These are phyloP conservation scores for Boletus coccyginus DNA, from an alignment of 768 basidiomycete genomes.

Conservation along the genomic window DNA sequence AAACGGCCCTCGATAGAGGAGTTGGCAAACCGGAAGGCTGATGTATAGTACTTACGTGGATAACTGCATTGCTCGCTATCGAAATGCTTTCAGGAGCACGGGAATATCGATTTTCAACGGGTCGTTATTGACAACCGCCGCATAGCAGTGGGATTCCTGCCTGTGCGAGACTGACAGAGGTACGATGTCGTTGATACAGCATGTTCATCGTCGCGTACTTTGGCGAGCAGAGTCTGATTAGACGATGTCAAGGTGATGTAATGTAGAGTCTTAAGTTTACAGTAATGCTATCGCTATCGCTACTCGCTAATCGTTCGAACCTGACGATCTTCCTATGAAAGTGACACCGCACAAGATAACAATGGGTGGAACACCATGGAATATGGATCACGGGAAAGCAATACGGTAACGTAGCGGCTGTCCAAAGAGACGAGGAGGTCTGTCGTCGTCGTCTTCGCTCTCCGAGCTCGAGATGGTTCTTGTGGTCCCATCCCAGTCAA, in stretches of 20 bases:
- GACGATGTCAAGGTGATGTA: neutral
- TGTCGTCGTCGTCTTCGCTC: neutral
- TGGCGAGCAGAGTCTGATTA: neutral
- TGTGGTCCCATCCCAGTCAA: slow-evolving; percentile 19
- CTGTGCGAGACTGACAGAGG: neutral
- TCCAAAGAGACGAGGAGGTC: neutral
- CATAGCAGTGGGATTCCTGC: neutral
- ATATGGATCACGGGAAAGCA: neutral
- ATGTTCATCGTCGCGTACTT: no score
- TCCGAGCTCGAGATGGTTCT: neutral
- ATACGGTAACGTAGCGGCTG: neutral
- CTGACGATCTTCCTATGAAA: neutral
- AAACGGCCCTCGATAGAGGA: slow-evolving; percentile 29
- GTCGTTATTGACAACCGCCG: neutral
- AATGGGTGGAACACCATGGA: neutral
- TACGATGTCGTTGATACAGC: neutral
- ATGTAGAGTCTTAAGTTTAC: no score
- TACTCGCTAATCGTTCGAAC: no score
- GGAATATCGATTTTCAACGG: neutral
- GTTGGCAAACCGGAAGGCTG: slow-evolving; percentile 15
- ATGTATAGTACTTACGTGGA: slow-evolving; percentile 27
- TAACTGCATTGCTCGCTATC: slow-evolving; percentile 27
- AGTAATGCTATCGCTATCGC: no score
- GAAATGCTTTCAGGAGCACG: slow-evolving; percentile 1
- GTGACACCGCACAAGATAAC: neutral